Evolutionary conservation across 805 yeast genomes (phyloP).

Genomic region (Wickerhamomyces alni): DNA sequence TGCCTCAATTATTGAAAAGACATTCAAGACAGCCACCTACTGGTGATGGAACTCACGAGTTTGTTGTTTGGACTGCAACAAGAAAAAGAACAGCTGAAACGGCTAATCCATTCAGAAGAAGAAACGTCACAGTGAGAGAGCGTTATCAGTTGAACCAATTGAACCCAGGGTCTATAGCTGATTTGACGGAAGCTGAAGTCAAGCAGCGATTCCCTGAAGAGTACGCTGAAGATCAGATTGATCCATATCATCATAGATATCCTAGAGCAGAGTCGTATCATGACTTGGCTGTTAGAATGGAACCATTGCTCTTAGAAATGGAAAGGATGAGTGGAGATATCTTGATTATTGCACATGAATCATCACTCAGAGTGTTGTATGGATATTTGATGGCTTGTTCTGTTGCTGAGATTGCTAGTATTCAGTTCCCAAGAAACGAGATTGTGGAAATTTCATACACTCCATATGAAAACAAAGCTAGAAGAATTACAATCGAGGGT

Average conservation of each 20-base stretch:
- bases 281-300: constrained; percentile 90
- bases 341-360: constrained; percentile 88
- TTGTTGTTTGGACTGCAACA: constrained; percentile 94
- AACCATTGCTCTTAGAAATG: constrained; percentile 88
- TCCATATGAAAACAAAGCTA: constrained; percentile 74
- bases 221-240: constrained; percentile 54
- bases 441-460: constrained; percentile 83
- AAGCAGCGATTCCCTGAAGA: constrained; percentile 60
- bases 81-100: constrained; percentile 79
- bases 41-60: constrained; percentile 51
- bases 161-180: constrained; percentile 85
- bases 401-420: constrained; percentile 76
- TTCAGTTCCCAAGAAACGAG: constrained; percentile 75
- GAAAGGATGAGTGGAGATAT: constrained; percentile 88
- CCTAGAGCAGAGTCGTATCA: constrained; percentile 94
- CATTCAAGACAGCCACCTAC: constrained; percentile 31
- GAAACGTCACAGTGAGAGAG: constrained; percentile 61
- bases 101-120: constrained; percentile 57
- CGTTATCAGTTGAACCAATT: constrained; percentile 81
- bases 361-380: constrained; percentile 80
- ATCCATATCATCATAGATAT: constrained; percentile 90
- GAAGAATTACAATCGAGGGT: constrained; percentile 36
- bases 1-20: constrained; percentile 13
- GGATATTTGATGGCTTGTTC: constrained; percentile 94
- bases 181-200: constrained; percentile 56